Evolutionary conservation across 2,329 filamentous ascomycete species (phyloP), one percentile per base, ranked within the genome.

Genomic region (Cercospora sp.): DNA sequence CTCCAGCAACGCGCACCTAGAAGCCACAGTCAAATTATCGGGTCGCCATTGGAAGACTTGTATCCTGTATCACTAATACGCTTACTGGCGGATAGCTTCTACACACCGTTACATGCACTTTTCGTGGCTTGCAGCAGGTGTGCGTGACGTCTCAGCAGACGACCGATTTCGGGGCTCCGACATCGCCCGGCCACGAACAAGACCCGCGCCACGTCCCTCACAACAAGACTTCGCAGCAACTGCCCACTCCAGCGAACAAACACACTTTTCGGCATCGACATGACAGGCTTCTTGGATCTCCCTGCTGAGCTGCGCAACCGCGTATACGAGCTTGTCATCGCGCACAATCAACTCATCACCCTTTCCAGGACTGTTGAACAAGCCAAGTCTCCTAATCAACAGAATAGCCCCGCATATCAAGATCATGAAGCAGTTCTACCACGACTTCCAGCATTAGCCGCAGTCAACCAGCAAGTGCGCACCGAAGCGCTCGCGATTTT

Each of bases 91-190:
- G 48, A 26, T 53, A 53, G 20, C 20, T 53, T 13, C 13, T 28
- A 5, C 23, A 23, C 26, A 26, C 48, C 48, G 13, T n/a, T 28
- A 28, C 48, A 13, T 55, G 48, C 48, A 55, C 23, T 30, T 28
- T 26, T 30, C 48, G 48, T 55, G 48, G 48, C 48, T 55, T 55
- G 48, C 48, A 55, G 45, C 45, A 23, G 48, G 48, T 2, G 23
- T 13, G 48, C 20, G 23, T 30, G 48, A 51, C 45, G 45, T 23
- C 48, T 55, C 48, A 28, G 42, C 36, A 28, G 60, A 30, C 59
- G n/a, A 45, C 59, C 59, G 62, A 64, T 20, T 45, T 64, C 62
- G 62, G 61, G 18, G 31, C 31, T 58, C 62, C 62, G 62, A 58
- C 31, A 64, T 55, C 51, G 30, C 62, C 62, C 62, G 51, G 48